Base-by-base conservation (phyloP, 768 basidiomycete genomes). In the Leccinum rimulosum region DNA sequence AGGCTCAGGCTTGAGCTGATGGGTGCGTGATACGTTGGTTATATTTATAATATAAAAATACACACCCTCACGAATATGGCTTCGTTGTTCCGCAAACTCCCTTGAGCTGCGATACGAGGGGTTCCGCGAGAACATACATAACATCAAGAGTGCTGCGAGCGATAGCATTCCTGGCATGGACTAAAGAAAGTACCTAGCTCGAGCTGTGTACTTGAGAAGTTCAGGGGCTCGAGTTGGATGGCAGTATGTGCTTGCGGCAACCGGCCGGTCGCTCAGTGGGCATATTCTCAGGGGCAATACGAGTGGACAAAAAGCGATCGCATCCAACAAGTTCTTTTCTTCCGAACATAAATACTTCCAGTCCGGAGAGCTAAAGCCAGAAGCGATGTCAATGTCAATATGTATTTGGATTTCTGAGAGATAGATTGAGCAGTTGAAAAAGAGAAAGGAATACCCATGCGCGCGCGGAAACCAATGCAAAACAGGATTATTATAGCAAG, bases 401-500 rank as follows among this genome's bases (percentile, higher is more conserved):
- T 19, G 43, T 45, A 45, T 45, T 45, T 45, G 19, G 43, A 45
- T 19, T 45, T 45, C 43, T 2, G 43, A 45, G 43, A 45, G 43
- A 45, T 45, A 45, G 43, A 19, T 45, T 19, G 43, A 45, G 43
- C n/a, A 19, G 43, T 45, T 19, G 43, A 19, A 45, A 45, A 43
- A n/a, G 43, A 45, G 43, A 19, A 19, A 45, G 11, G 43, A 19
- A 19, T 12, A 45, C 43, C 43, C 43, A 45, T 45, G 43, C 43
- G 19, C 19, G 43, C 43, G 43, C 43, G 11, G 43, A 60, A 57
- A 57, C 60, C 57, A 63, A 61, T 59, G 55, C 22, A 54, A 61
- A 67, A 68, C 61, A 58, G 55, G 47, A 64, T 65, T 63, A 65
- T 60, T 55, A 48, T 65, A 57, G 58, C 59, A 61, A 61, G 50